phyloP scores from a whole-genome alignment of 495 filamentous ascomycete genomes.

The Xanthoparmelia taractica region DNA sequence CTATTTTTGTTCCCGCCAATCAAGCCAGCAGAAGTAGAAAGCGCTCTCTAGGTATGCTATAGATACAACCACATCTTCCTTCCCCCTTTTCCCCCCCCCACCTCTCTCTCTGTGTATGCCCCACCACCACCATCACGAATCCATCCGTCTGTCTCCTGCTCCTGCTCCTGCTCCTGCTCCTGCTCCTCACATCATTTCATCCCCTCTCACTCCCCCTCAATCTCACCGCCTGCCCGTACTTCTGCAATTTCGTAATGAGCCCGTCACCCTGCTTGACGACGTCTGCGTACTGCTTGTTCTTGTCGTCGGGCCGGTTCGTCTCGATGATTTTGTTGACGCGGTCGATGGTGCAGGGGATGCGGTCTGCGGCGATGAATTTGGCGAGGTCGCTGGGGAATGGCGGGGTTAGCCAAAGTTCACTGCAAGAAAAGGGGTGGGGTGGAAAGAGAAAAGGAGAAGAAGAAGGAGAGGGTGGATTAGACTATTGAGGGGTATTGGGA shows the following conservation, averaged over 20 bases:
- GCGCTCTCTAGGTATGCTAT: slow-evolving; percentile 7
- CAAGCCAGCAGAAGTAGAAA: not conserved
- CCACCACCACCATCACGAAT: too few species aligned
- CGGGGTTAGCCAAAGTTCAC: not conserved
- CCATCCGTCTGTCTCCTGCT: not conserved
- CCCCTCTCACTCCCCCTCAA: slow-evolving; percentile 88
- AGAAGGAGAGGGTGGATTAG: too few species aligned
- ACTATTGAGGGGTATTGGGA: not conserved
- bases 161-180: too few species aligned
- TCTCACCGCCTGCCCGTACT: slow-evolving; percentile 93
- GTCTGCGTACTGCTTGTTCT: slow-evolving; percentile 98
- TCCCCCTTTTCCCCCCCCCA: not conserved
- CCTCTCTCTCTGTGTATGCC: too few species aligned
- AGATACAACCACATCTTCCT: not conserved
- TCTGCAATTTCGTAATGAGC: slow-evolving; percentile 96
- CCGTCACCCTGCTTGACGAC: slow-evolving; percentile 95
- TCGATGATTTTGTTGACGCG: slow-evolving; percentile 96
- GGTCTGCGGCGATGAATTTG: slow-evolving; percentile 91
- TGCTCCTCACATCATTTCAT: too few species aligned
- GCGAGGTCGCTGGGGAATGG: slow-evolving; percentile 65
- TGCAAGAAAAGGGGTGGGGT: too few species aligned
- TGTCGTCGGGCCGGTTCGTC: slow-evolving; percentile 93
- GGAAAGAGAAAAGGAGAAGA: too few species aligned
- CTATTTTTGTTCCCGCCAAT: not conserved
- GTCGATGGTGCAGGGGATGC: slow-evolving; percentile 94